Conservation (phyloP, 2,329 filamentous ascomycete genomes). For the Elsinoe fawcettii region DNA sequence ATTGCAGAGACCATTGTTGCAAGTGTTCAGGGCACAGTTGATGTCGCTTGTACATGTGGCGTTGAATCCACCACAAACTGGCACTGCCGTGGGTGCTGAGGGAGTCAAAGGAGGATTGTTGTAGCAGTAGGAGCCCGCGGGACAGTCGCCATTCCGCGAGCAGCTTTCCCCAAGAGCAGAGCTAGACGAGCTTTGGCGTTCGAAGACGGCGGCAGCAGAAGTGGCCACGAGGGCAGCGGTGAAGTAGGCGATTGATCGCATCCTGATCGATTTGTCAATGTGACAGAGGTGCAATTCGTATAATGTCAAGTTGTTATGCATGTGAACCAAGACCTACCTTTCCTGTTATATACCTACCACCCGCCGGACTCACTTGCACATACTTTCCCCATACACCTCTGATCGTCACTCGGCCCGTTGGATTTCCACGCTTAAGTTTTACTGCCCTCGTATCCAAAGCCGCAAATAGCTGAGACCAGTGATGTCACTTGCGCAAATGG, state of each 20-base stretch:
- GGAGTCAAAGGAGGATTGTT: slow-evolving; percentile 17
- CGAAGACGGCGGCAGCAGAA: background rate
- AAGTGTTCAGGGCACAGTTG: slow-evolving; percentile 19
- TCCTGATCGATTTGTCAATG: too few relatives aligned
- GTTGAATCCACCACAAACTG: slow-evolving; percentile 22
- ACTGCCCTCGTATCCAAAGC: background rate
- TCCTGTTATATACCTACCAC: background rate
- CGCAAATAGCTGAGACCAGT: slow-evolving; percentile 4
- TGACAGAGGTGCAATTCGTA: too few relatives aligned
- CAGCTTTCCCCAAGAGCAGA: background rate
- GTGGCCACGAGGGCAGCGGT: background rate
- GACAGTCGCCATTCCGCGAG: background rate
- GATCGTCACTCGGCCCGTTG: slow-evolving; percentile 3
- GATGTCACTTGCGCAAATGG: background rate
- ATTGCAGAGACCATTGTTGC: slow-evolving; percentile 3
- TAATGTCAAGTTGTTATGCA: too few relatives aligned
- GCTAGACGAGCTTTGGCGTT: background rate
- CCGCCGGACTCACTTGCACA: background rate
- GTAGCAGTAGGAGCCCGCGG: slow-evolving; percentile 20
- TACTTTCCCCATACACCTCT: background rate
- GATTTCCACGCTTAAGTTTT: background rate
- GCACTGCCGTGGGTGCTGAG: slow-evolving; percentile 15
- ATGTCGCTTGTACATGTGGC: slow-evolving; percentile 20
- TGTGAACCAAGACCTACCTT: background rate
- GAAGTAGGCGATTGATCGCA: background rate